A percentile compares a stretch with the other conserved stretches of the same genome.
phyloP scores from a whole-genome alignment of 129 eudicot genomes.

The Oenanthe sinensis region DNA sequence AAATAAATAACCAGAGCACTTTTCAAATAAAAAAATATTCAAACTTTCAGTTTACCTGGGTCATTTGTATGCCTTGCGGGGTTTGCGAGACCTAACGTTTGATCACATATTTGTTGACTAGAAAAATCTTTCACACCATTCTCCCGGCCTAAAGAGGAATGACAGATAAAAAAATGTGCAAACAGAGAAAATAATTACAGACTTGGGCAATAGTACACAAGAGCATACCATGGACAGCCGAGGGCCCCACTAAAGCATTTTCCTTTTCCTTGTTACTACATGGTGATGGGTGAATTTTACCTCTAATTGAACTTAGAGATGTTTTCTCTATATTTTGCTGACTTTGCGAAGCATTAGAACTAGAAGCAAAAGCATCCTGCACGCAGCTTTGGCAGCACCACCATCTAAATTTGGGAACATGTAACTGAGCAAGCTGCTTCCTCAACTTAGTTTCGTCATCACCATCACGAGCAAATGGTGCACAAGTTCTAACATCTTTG shows the following conservation, averaged over 20 bases:
- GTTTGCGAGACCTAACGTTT: background rate
- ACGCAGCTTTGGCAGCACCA: conserved; percentile 51
- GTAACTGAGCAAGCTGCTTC: conserved; percentile 56
- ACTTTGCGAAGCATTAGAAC: conserved; percentile 14
- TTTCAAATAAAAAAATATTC: background rate
- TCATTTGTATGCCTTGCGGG: conserved; percentile 7
- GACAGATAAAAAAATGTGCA: background rate
- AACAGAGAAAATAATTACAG: background rate
- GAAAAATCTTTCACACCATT: conserved; percentile 9
- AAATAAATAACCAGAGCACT: background rate
- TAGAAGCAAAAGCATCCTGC: conserved; percentile 15
- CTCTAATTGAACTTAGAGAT: conserved; percentile 9
- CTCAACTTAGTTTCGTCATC: conserved; percentile 2
- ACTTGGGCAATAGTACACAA: background rate
- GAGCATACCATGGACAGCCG: conserved; percentile 13
- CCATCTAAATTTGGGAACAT: conserved; percentile 43
- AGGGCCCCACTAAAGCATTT: conserved; percentile 7
- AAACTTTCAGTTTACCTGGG: conserved; percentile 21
- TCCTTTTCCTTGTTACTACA: conserved; percentile 4
- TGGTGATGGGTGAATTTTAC: background rate
- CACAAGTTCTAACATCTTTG: conserved; percentile 28
- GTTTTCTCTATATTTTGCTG: conserved; percentile 17
- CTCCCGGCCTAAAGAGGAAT: conserved; percentile 13
- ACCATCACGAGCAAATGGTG: conserved; percentile 29
- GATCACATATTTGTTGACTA: conserved; percentile 6